phyloP scores from a whole-genome alignment of 2,329 filamentous ascomycete species.

The Podosphaera aphanis region DNA sequence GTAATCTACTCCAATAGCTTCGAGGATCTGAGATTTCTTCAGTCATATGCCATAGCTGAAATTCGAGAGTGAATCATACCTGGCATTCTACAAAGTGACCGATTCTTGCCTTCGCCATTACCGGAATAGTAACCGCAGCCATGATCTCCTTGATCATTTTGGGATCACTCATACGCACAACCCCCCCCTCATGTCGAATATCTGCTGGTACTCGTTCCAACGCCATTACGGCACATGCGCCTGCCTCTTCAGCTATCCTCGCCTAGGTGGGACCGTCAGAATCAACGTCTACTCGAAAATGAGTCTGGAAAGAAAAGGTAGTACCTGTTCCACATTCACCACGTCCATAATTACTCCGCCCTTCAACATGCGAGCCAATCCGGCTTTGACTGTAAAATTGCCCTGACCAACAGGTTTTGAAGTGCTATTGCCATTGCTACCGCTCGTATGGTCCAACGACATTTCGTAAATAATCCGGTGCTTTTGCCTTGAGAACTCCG shows the following conservation, averaged over 20 bases:
- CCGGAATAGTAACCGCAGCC: constrained; percentile 80
- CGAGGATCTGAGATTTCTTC: constrained; percentile 45
- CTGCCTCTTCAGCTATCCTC: constrained; percentile 90
- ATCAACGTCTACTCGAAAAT: neutral
- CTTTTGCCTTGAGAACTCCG: neutral
- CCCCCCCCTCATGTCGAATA: constrained; percentile 76
- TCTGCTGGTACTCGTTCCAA: constrained; percentile 93
- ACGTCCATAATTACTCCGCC: constrained; percentile 99
- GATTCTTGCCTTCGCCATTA: constrained; percentile 97
- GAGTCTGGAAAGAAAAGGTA: neutral
- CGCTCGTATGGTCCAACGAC: constrained; percentile 17
- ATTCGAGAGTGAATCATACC: constrained; percentile 19
- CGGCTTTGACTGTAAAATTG: constrained; percentile 75
- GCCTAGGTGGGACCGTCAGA: constrained; percentile 26
- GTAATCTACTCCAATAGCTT: constrained; percentile 87
- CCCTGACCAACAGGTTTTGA: constrained; percentile 8
- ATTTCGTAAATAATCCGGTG: constrained; percentile 6
- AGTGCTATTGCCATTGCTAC: constrained; percentile 8
- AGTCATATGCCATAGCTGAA: neutral
- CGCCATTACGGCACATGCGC: constrained; percentile 92
- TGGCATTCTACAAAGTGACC: constrained; percentile 96
- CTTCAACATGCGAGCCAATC: constrained; percentile 93
- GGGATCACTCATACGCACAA: constrained; percentile 92
- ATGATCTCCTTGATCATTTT: constrained; percentile 90
- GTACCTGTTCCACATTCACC: constrained; percentile 61